Base-by-base conservation (phyloP, 495 filamentous ascomycete species). In the Barbatosphaeria neglecta region DNA sequence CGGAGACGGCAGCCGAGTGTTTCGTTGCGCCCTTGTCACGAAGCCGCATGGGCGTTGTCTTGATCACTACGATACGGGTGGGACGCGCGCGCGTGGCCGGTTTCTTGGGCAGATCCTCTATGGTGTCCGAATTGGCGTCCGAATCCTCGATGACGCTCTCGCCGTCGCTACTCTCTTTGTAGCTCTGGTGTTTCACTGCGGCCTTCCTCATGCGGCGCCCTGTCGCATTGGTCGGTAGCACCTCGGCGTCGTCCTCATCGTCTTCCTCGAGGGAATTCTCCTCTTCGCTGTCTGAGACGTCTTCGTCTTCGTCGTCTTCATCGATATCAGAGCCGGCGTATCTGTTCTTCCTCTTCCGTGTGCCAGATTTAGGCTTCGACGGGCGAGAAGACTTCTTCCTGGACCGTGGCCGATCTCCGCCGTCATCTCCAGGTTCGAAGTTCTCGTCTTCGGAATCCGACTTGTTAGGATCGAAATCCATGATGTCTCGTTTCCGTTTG, bases 371-470 rank as follows among this genome's bases (percentile, higher is more conserved):
- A 22, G 44, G 1, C 40, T 44, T 46, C 4, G 62, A 50, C 7
- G 61, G 20, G 6, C 66, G 61, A 10, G 62, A 56, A 31, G 27
- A 3, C 50, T 68, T 67, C 50, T 71, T 70, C 40, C 55, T 50
- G 13, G 61, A 56, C 57, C 66, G 51, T 60, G 77, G 61, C 55
- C 70, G 58, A 28, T 67, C 66, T 11, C 68, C 56, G 9, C 54
- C 51, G 24, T 67, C 66, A 11, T 68, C 56, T 11, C 55, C 52
- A 23, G 70, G 72, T 38, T 76, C 73, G 61, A 86, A 94, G 59
- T 87, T 86, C 38, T 83, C 81, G 51, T 95, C 88, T 38, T 87
- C 79, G 0, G 87, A 78, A 55, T 95, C 88, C 38, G 87, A 92
- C 57, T 85, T 84, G 66, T 80, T 88, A 19, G 81, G 82, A 61